Evolutionary conservation across 1,284 basidiomycete genomes (phyloP), one percentile per base, ranked within the genome.

Genomic region (Wallemia ichthyophaga): DNA sequence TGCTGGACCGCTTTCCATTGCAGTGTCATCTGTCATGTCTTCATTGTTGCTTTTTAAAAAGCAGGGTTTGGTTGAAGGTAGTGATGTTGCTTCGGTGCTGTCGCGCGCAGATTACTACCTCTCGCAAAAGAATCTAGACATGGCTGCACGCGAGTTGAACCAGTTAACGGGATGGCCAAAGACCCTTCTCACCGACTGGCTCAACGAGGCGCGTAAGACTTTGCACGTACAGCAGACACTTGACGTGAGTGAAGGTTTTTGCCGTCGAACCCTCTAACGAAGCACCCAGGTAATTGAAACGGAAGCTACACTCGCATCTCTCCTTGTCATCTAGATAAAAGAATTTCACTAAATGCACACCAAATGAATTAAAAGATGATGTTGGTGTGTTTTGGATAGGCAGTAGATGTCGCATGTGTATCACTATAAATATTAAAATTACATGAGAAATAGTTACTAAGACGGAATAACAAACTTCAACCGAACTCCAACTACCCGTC

Each of bases 191-290:
- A 72, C 75, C 53, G 94, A 98, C 71, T 98, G 94, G 92, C 73
- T 98, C 60, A 79, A 81, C 63, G 89, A 88, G 64, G 88, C 88
- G 21, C 75, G 94, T 64, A 77, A 78, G 68, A 77, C 88, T 67
- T 71, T 98, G 64, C 88, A 95, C 71, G 87, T 94, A 55, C 76
- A 88, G 69, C 92, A 96, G 71, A 87, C 89, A 53, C 71, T 98
- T 64, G 83, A 92, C 73, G 84, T 85, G 63, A 64, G 76, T 66
- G 11, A 5, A 21, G n/a, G 5, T 3, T 5, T 11, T 5, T 48
- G n/a, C n/a, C n/a, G n/a, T 26, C 23, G 31, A n/a, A n/a, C 17
- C 58, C 11, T 60, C n/a, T 48, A 48, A 13, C n/a, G n/a, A 21
- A 13, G 37, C 7, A 11, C 5, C 56, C 66, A 86, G 81, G 76